Evolutionary conservation across 2,329 filamentous ascomycete species (phyloP), one percentile per base, ranked within the genome.

Genomic region (Hypoxylon sp.): DNA sequence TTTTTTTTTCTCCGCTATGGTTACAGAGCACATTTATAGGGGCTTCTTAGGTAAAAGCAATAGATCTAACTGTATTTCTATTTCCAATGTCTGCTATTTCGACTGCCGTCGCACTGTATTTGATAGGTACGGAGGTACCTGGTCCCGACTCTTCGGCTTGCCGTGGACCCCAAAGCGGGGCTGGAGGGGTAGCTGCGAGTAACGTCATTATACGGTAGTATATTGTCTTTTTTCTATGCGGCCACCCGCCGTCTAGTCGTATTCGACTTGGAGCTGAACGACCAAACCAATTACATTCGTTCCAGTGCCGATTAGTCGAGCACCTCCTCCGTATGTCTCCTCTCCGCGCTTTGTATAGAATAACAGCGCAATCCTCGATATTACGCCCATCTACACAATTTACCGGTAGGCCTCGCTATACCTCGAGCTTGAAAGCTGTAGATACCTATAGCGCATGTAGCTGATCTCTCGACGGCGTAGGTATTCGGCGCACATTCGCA

Each of bases 401-500:
- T 27, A 46, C 58, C 2, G 58, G 71, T 75, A 66, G 60, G 71
- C 25, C 22, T 44, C 49, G 40, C 31, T 33, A 37, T 37, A 37
- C 33, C 44, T 17, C 46, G 7, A 44, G 17, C n/a, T 54, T 30
- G 22, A 6, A 14, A 11, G 14, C 20, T 44, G 14, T 14, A 6
- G 2, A 35, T 4, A 20, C 20, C 20, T 20, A n/a, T 49, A 42
- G 51, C n/a, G 27, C 25, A 35, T 7, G 14, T 25, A 59, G 37
- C 61, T 67, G 42, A 62, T 2, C 3, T 20, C 56, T 11, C 20
- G 27, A 57, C 3, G n/a, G 3, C 37, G 51, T 55, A 72, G 72
- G 48, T 30, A 57, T 51, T 46, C 54, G 51, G 57, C 76, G 77
- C 68, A 64, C 74, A 31, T 78, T 83, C 48, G 82, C 83, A 75